Percentiles rank a stretch among this genome's conserved stretches.
Evolutionary conservation across 306 rosid species (phyloP).

Genomic region (Casuarina equisetifolia): DNA sequence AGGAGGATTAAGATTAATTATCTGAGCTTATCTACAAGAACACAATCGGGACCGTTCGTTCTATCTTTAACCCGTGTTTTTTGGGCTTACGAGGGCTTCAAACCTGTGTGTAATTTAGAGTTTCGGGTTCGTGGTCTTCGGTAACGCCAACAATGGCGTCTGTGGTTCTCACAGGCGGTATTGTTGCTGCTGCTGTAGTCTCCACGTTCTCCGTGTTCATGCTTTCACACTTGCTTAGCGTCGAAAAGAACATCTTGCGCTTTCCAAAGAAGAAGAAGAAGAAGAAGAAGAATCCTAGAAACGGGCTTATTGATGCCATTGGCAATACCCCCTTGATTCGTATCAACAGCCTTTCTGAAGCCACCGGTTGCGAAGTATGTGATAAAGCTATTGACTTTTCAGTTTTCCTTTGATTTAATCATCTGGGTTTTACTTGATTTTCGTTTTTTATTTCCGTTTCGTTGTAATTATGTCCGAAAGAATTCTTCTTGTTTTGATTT

Average conservation of each 20-base stretch:
- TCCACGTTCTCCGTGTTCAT: slow-evolving; percentile 38
- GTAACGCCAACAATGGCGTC: slow-evolving; percentile 54
- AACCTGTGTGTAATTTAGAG: not conserved
- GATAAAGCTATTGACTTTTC: not conserved
- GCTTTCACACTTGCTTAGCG: slow-evolving; percentile 40
- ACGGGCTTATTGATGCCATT: slow-evolving; percentile 68
- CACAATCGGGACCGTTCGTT: no score
- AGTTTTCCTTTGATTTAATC: not conserved
- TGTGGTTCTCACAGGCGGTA: slow-evolving; percentile 53
- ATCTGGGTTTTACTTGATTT: slow-evolving; percentile 13
- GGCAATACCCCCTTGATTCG: slow-evolving; percentile 92
- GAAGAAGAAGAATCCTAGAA: slow-evolving; percentile 15
- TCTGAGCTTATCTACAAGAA: no score
- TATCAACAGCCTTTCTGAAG: slow-evolving; percentile 83
- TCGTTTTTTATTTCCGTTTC: not conserved
- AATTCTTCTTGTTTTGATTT: not conserved
- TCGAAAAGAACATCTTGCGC: slow-evolving; percentile 17
- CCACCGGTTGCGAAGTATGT: slow-evolving; percentile 83
- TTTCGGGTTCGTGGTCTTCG: not conserved
- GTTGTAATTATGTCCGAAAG: not conserved
- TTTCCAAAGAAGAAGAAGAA: slow-evolving; percentile 25
- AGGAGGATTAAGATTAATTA: no score
- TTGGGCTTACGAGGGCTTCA: not conserved
- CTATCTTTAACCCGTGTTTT: no score
- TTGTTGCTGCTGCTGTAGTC: slow-evolving; percentile 40